These are phyloP conservation scores for Penicillium ucsense DNA, from an alignment of 495 filamentous ascomycete species.

Conservation along the genomic window DNA sequence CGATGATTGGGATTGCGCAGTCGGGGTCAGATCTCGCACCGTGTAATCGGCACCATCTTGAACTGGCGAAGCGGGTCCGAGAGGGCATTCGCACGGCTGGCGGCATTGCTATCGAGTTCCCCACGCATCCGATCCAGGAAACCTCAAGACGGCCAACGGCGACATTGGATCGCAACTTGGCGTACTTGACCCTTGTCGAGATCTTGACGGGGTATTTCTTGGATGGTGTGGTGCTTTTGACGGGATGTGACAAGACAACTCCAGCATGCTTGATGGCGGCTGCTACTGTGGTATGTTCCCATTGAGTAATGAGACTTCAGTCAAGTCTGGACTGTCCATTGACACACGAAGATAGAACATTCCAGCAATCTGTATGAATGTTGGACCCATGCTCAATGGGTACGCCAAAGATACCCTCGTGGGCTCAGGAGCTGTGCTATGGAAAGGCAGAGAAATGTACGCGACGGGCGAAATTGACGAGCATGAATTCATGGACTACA, in stretches of 20 bases:
- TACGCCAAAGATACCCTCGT: constrained; percentile 33
- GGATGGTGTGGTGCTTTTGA: constrained; percentile 46
- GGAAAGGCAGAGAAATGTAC: constrained; percentile 44
- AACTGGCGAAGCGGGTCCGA: constrained; percentile 42
- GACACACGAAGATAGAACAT: constrained; percentile 28
- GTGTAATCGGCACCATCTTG: constrained; percentile 45
- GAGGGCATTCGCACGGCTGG: constrained; percentile 45
- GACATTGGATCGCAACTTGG: constrained; percentile 43
- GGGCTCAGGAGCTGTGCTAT: constrained; percentile 40
- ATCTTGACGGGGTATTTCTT: constrained; percentile 43
- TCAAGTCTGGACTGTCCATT: too few relatives aligned
- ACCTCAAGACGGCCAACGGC: constrained; percentile 40
- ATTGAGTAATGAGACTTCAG: too few relatives aligned
- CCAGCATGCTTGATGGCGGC: constrained; percentile 49
- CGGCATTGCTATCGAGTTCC: constrained; percentile 47
- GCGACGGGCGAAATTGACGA: constrained; percentile 42
- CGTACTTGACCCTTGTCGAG: constrained; percentile 43
- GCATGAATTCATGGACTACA: constrained; percentile 39
- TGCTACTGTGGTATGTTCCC: constrained; percentile 37
- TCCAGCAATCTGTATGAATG: constrained; percentile 45
- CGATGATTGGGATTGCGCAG: constrained; percentile 49
- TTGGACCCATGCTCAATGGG: constrained; percentile 47
- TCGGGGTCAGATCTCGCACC: constrained; percentile 45
- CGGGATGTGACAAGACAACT: constrained; percentile 50
- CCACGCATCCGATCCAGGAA: constrained; percentile 48